Evolutionary conservation across 2,329 filamentous ascomycete species (phyloP).

Genomic region (Dothiorella sarmentorum): DNA sequence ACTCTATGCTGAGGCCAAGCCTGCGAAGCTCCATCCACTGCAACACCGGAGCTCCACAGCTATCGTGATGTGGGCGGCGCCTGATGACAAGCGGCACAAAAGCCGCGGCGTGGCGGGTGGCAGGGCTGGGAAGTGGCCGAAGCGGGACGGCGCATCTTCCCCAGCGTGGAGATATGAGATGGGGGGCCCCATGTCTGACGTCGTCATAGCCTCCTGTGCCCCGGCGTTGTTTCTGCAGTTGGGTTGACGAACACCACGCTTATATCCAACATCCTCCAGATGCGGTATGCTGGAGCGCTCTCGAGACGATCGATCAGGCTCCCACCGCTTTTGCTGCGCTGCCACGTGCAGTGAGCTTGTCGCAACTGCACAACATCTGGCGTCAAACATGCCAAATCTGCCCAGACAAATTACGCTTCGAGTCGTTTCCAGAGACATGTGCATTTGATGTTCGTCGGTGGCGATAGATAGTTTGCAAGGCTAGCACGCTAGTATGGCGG

Average conservation of each 20-base stretch:
- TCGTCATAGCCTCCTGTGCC: slow-evolving; percentile 7
- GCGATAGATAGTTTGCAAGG: too few relatives aligned
- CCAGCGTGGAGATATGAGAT: not conserved
- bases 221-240: not conserved
- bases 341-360: not conserved
- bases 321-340: not conserved
- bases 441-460: too few relatives aligned
- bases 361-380: not conserved
- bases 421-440: too few relatives aligned
- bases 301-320: not conserved
- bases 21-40: not conserved
- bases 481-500: too few relatives aligned
- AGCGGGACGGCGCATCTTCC: not conserved
- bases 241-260: too few relatives aligned
- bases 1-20: slow-evolving; percentile 11
- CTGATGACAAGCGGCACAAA: not conserved
- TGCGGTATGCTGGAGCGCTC: not conserved
- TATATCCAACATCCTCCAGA: too few relatives aligned
- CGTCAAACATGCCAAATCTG: too few relatives aligned
- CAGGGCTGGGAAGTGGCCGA: not conserved
- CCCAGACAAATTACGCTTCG: too few relatives aligned
- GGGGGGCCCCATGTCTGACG: not conserved
- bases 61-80: not conserved
- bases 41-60: not conserved
- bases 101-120: not conserved